These are phyloP conservation scores for Debaryomyces sp. DNA, from an alignment of 1,139 yeast genomes.

Conservation along the genomic window DNA sequence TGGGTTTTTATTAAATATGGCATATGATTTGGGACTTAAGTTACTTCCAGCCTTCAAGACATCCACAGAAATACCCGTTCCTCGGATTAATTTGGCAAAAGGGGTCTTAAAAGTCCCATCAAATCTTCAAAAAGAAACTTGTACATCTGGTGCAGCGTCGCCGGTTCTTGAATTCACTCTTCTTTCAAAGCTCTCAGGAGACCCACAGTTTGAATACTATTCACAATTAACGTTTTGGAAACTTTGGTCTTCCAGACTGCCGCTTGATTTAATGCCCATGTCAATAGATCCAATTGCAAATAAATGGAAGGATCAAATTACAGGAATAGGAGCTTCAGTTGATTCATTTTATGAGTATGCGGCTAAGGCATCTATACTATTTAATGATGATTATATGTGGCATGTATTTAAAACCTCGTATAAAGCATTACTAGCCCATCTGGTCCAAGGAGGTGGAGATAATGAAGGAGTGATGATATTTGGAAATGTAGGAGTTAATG, in stretches of 20 bases:
- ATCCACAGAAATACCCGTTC: constrained; percentile 63
- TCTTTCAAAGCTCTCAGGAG: constrained; percentile 72
- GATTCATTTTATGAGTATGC: constrained; percentile 94
- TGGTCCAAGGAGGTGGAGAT: constrained; percentile 39
- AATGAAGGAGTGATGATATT: constrained; percentile 59
- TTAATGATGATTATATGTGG: constrained; percentile 64
- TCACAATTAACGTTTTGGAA: constrained; percentile 67
- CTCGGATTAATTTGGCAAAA: constrained; percentile 63
- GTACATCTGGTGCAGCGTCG: constrained; percentile 86
- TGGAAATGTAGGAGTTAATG: constrained; percentile 56
- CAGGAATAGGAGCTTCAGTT: constrained; percentile 92
- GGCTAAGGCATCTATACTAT: constrained; percentile 71
- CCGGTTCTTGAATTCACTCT: constrained; percentile 80
- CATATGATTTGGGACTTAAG: constrained; percentile 70
- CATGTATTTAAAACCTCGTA: constrained; percentile 64
- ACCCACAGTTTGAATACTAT: constrained; percentile 65
- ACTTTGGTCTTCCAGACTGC: constrained; percentile 69
- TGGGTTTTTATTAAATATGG: constrained; percentile 69
- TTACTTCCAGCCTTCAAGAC: constrained; percentile 69
- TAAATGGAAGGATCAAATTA: constrained; percentile 58
- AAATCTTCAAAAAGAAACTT: constrained; percentile 60
- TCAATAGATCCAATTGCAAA: constrained; percentile 65
- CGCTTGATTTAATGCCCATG: constrained; percentile 73
- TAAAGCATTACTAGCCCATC: constrained; percentile 54
- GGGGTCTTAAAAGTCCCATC: constrained; percentile 53